phyloP scores from a whole-genome alignment of 2,329 filamentous ascomycete species.

The Rhynchosporium secalis region DNA sequence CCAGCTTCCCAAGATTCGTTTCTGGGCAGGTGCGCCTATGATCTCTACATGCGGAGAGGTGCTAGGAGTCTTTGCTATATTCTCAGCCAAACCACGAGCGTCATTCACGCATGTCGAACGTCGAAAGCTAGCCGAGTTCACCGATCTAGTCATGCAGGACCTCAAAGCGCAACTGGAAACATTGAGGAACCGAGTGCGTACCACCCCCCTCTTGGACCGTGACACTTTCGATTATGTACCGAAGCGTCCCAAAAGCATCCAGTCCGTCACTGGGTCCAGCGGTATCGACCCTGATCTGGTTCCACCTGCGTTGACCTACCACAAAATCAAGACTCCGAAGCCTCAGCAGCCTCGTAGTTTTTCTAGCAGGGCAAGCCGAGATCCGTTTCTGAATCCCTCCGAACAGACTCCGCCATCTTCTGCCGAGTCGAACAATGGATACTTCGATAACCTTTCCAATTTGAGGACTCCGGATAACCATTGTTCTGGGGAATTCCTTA shows the following conservation, averaged over 20 bases:
- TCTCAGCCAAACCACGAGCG: slow-evolving; percentile 32
- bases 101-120: slow-evolving; percentile 34
- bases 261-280: background rate
- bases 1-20: slow-evolving; percentile 37
- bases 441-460: background rate
- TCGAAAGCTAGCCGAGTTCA: slow-evolving; percentile 37
- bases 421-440: slow-evolving; percentile 11
- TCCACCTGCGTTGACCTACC: slow-evolving; percentile 12
- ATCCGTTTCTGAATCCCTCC: background rate
- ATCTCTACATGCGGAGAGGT: slow-evolving; percentile 36
- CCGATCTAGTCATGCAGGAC: slow-evolving; percentile 25
- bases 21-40: slow-evolving; percentile 43
- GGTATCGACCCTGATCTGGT: slow-evolving; percentile 4
- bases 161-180: slow-evolving; percentile 19
- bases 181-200: slow-evolving; percentile 17
- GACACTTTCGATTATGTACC: slow-evolving; percentile 19
- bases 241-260: background rate
- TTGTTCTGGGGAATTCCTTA: background rate
- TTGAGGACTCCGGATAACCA: background rate
- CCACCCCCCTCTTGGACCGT: slow-evolving; percentile 20
- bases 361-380: background rate
- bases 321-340: slow-evolving; percentile 14
- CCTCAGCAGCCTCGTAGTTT: background rate
- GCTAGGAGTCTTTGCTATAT: slow-evolving; percentile 40
- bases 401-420: slow-evolving; percentile 19